These are phyloP conservation scores for Mucor indicus DNA, from an alignment of 371 early-diverging fungal species.

Conservation along the genomic window DNA sequence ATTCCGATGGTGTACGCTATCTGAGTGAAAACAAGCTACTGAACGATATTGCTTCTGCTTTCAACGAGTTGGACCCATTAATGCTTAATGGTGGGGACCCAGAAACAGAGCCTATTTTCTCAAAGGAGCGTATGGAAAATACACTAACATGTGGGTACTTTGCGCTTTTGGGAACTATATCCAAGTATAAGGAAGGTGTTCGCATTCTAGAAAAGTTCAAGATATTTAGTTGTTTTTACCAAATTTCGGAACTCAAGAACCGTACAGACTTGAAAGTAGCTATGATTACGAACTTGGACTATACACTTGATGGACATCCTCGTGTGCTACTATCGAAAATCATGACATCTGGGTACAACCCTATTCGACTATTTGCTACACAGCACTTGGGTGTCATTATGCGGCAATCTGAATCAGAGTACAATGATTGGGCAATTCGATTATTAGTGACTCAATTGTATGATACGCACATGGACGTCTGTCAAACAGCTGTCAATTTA, in stretches of 20 bases:
- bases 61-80: constrained; percentile 70
- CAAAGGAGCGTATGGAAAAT: constrained; percentile 70
- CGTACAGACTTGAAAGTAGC: constrained; percentile 79
- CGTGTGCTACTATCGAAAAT: constrained; percentile 79
- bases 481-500: constrained; percentile 68
- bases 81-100: constrained; percentile 9
- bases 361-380: constrained; percentile 78
- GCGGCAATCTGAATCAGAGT: constrained; percentile 57
- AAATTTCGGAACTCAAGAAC: constrained; percentile 75
- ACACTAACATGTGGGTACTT: constrained; percentile 80
- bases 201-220: constrained; percentile 71
- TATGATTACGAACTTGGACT: constrained; percentile 77
- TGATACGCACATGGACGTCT: constrained; percentile 75
- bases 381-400: constrained; percentile 66
- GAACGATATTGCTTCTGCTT: constrained; percentile 63
- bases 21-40: constrained; percentile 68
- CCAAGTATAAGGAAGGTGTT: constrained; percentile 65
- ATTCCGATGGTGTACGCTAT: constrained; percentile 68
- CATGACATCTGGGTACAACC: constrained; percentile 80
- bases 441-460: constrained; percentile 78
- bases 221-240: constrained; percentile 78
- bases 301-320: constrained; percentile 81
- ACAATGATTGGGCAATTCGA: constrained; percentile 76
- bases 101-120: constrained; percentile 69
- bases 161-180: constrained; percentile 68